Conservation (phyloP, 2,329 filamentous ascomycete species). For the Grosmannia huntii region DNA sequence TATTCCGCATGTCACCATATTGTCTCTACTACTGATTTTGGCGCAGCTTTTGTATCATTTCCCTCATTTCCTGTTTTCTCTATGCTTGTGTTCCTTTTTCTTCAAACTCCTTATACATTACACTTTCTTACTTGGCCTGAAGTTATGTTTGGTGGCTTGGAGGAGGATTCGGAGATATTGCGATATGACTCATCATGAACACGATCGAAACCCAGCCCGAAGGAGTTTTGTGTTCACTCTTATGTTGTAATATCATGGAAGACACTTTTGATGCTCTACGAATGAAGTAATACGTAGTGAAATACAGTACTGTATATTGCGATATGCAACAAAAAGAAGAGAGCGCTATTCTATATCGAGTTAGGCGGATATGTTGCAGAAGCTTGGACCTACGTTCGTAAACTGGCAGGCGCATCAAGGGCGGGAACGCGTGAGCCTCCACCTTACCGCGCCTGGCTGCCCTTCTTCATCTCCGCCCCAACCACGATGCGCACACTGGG, state of each 20-base stretch:
- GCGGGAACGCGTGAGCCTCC: neutral
- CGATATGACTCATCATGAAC: too few species aligned
- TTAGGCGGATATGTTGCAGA: neutral
- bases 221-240: too few species aligned
- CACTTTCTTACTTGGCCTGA: neutral
- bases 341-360: too few species aligned
- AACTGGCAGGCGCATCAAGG: neutral
- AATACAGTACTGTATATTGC: too few species aligned
- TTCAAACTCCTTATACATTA: neutral
- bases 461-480: neutral
- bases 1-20: too few species aligned
- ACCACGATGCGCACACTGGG: neutral
- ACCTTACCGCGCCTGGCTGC: neutral
- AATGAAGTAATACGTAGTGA: too few species aligned
- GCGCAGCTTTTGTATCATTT: neutral
- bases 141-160: too few species aligned
- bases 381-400: neutral
- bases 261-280: too few species aligned
- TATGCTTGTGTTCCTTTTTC: neutral
- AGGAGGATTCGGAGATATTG: too few species aligned
- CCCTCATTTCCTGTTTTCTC: neutral
- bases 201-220: too few species aligned
- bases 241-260: too few species aligned
- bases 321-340: neutral
- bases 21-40: neutral